Percentiles rank a stretch among this genome's conserved stretches.
These are phyloP conservation scores for Bidens hawaiensis DNA, from an alignment of 140 eudicot species.

Conservation along the genomic window DNA sequence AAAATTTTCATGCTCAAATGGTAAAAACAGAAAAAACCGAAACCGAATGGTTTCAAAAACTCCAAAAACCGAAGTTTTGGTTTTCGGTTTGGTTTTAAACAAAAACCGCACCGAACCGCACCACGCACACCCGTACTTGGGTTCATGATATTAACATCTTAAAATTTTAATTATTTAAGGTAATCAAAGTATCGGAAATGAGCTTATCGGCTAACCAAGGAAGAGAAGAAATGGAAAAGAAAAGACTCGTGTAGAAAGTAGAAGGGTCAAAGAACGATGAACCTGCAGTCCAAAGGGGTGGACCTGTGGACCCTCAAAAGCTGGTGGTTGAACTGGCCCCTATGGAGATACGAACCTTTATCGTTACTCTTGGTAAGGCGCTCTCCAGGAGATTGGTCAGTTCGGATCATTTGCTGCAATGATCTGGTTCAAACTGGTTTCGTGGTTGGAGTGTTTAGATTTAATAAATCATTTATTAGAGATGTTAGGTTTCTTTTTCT, in stretches of 20 bases:
- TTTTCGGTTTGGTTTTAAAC: too few relatives aligned
- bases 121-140: too few relatives aligned
- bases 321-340: constrained; percentile 76
- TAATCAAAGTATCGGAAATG: too few relatives aligned
- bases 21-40: too few relatives aligned
- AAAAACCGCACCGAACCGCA: too few relatives aligned
- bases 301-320: constrained; percentile 65
- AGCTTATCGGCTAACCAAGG: constrained; percentile 87
- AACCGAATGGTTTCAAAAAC: too few relatives aligned
- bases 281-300: constrained; percentile 48
- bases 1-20: too few relatives aligned
- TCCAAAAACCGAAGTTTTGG: too few relatives aligned
- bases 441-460: not conserved
- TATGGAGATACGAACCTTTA: constrained; percentile 82
- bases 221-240: constrained; percentile 85
- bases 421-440: constrained; percentile 1
- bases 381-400: constrained; percentile 22
- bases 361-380: constrained; percentile 33
- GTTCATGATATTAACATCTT: too few relatives aligned
- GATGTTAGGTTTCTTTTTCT: not conserved
- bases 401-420: constrained; percentile 17
- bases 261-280: constrained; percentile 42
- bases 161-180: constrained; percentile 44
- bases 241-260: constrained; percentile 76
- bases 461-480: too few relatives aligned